A percentile compares a stretch with the other conserved stretches of the same genome.
phyloP scores from a whole-genome alignment of 495 filamentous ascomycete species.

The Penicillium silybi region DNA sequence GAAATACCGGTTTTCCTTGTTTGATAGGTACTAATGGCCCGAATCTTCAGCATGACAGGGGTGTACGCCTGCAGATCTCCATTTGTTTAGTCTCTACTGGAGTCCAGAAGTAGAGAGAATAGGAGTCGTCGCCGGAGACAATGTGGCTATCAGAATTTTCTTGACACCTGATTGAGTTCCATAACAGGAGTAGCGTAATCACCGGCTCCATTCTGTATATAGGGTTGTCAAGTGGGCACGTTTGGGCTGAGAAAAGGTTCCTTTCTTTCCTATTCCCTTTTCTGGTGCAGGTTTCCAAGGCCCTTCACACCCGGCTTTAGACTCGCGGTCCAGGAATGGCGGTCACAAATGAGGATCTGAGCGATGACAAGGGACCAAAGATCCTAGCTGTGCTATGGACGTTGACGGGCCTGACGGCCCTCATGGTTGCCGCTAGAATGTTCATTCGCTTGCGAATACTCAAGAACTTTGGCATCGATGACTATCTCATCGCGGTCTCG shows the following conservation, averaged over 20 bases:
- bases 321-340: neutral
- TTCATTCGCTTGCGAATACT: slow-evolving; percentile 44
- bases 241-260: neutral
- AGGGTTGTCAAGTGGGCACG: neutral
- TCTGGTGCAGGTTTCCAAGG: too few relatives aligned
- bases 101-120: too few relatives aligned
- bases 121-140: too few relatives aligned
- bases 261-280: too few relatives aligned
- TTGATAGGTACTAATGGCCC: neutral
- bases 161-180: neutral
- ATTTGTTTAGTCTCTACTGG: too few relatives aligned
- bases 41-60: too few relatives aligned
- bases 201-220: neutral
- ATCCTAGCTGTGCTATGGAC: slow-evolving; percentile 42
- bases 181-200: neutral
- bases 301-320: neutral
- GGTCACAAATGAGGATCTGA: slow-evolving; percentile 2
- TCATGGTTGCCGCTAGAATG: slow-evolving; percentile 37
- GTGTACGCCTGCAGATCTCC: too few relatives aligned
- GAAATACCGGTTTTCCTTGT: neutral
- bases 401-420: slow-evolving; percentile 28
- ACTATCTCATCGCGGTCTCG: slow-evolving; percentile 45
- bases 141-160: neutral
- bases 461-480: slow-evolving; percentile 45
- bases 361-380: slow-evolving; percentile 34